Base-by-base conservation (phyloP, 1,139 yeast species). In the Magnusiomyces tetraspermus region DNA sequence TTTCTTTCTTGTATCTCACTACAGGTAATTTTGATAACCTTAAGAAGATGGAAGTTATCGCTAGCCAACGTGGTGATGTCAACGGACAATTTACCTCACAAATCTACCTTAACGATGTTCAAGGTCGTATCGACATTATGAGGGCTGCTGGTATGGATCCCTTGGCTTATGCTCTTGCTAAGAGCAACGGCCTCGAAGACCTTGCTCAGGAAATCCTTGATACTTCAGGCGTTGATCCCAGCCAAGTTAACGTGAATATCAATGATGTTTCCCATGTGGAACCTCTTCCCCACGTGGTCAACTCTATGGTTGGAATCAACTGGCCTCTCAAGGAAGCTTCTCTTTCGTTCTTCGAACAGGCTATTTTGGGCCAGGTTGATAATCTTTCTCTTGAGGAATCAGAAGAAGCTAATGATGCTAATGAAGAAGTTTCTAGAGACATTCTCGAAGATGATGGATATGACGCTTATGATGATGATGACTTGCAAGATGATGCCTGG, bases 151-250 rank as follows among this genome's bases (percentile, higher is more conserved):
- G 97, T 28, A 76, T 90, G 72, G 72, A 78, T 53, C 92, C 98
- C 8, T 78, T 94, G 63, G 98, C 98, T 1, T 94, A 89, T 67
- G 86, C 97, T 28, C 78, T 90, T 58, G 97, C 98, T 28, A 87
- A 86, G 68, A 76, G 94, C 37, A 85, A 84, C 61, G 97, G 96
- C 4, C 77, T 89, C 59, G 78, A 76, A 43, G 90, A 82, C 43
- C 73, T 83, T 55, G 96, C 96, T 30, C 76, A 78, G 47, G 76
- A 80, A 49, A 84, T 87, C 53, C 73, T 90, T 59, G 78, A 77
- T 48, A 83, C 85, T 59, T 80, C 90, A 30, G 75, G 67, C 3
- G 57, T 86, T 38, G 74, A 76, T 37, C 88, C 79, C 59, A 74
- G 74, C 51, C 86, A 85, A 54, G 76, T 90, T 54, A 78, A 78